phyloP scores from a whole-genome alignment of 371 early-diverging fungal species.

The Mucor saturninus region DNA sequence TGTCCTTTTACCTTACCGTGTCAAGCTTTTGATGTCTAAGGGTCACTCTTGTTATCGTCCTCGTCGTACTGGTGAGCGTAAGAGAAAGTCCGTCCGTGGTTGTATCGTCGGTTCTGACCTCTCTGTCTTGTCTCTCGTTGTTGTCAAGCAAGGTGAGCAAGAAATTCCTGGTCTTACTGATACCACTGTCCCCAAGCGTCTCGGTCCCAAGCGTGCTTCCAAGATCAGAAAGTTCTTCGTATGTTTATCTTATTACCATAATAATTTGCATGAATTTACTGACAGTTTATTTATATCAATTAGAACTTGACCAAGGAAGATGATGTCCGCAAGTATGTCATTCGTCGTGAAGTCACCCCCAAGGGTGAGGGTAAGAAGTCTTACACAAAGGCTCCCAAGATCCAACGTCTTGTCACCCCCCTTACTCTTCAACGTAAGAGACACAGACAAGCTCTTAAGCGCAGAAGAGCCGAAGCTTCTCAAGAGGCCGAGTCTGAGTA shows the following conservation, averaged over 20 bases:
- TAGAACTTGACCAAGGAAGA: conserved; percentile 92
- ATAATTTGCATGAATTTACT: neutral
- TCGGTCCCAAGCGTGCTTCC: conserved; percentile 98
- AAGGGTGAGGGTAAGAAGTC: conserved; percentile 90
- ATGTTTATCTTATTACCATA: conserved; percentile 32
- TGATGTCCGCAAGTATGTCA: conserved; percentile 98
- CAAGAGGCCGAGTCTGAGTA: conserved; percentile 91
- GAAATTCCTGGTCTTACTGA: conserved; percentile 98
- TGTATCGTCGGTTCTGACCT: conserved; percentile 98
- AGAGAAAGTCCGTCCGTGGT: conserved; percentile 99
- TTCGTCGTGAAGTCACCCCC: conserved; percentile 92
- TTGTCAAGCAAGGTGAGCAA: conserved; percentile 96
- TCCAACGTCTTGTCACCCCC: conserved; percentile 98
- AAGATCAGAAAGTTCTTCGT: conserved; percentile 98
- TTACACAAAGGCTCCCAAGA: conserved; percentile 93
- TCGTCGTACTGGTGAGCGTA: conserved; percentile 97
- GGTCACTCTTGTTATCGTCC: conserved; percentile 99
- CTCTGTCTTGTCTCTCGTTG: conserved; percentile 91
- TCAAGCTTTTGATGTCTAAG: conserved; percentile 92
- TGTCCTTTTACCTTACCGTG: conserved; percentile 93
- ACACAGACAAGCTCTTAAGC: conserved; percentile 83
- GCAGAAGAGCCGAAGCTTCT: conserved; percentile 75
- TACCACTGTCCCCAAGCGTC: conserved; percentile 88
- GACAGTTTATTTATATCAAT: neutral
- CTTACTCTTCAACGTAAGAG: conserved; percentile 94